A percentile compares a stretch with the other conserved stretches of the same genome.
Evolutionary conservation across 1,284 basidiomycete species (phyloP).

Genomic region (Cronartium quercuum): DNA sequence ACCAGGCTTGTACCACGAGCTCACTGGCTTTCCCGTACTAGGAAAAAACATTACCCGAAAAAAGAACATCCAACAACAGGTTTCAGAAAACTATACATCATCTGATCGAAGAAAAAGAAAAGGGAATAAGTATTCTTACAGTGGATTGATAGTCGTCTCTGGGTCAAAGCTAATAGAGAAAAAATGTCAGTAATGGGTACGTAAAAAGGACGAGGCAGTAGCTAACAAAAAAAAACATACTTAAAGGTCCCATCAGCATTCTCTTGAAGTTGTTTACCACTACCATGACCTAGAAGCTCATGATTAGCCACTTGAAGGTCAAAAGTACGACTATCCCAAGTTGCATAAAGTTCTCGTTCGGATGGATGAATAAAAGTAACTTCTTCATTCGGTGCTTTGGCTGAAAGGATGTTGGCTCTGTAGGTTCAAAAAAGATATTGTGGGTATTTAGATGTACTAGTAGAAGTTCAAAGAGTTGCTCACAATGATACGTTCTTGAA

Average conservation of each 20-base stretch:
- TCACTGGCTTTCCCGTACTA: conserved; percentile 70
- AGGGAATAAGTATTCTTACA: neutral
- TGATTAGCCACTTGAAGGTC: conserved; percentile 81
- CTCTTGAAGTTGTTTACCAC: conserved; percentile 72
- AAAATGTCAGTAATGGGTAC: conserved; percentile 1
- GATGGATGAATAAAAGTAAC: conserved; percentile 72
- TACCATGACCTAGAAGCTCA: conserved; percentile 58
- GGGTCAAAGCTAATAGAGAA: conserved; percentile 21
- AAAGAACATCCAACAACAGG: neutral
- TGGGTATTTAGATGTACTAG: neutral
- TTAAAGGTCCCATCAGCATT: conserved; percentile 66
- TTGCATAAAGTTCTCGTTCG: conserved; percentile 62
- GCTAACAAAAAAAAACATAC: conserved; percentile 54
- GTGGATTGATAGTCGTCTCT: conserved; percentile 21
- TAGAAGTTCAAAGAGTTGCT: neutral
- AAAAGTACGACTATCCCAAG: conserved; percentile 68
- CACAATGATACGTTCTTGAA: conserved; percentile 56
- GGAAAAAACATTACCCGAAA: conserved; percentile 56
- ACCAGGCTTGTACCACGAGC: conserved; percentile 74
- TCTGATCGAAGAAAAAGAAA: neutral
- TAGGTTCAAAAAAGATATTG: neutral
- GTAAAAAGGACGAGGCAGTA: conserved; percentile 54
- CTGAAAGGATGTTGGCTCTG: conserved; percentile 66
- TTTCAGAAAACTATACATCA: too few species aligned
- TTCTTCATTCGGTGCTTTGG: conserved; percentile 72